Evolutionary conservation across 2,329 filamentous ascomycete species (phyloP).

Genomic region (Fusarium sp.): DNA sequence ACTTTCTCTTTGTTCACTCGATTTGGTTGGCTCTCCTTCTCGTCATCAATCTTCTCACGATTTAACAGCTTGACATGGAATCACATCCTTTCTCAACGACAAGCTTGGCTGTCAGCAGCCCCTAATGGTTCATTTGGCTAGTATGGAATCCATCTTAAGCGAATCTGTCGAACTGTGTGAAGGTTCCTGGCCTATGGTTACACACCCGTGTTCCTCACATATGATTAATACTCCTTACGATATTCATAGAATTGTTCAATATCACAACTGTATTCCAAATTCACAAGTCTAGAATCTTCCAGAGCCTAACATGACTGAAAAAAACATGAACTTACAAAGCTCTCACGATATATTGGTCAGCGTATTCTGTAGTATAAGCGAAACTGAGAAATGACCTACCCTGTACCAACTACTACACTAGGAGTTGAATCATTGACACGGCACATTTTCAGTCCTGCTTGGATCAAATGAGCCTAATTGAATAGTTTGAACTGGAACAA

Average conservation of each 20-base stretch:
- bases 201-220: not conserved
- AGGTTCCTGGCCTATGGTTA: not conserved
- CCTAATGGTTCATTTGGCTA: not conserved
- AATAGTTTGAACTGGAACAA: too few relatives aligned
- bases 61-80: not conserved
- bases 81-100: not conserved
- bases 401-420: not conserved
- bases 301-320: too few relatives aligned
- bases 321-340: not conserved
- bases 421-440: too few relatives aligned
- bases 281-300: not conserved
- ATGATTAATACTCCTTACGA: not conserved
- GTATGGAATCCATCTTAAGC: not conserved
- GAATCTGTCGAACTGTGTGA: not conserved
- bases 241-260: not conserved
- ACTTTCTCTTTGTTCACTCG: not conserved
- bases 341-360: not conserved
- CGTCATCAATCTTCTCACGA: not conserved
- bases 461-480: too few relatives aligned
- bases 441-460: too few relatives aligned
- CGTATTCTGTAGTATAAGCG: too few relatives aligned
- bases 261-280: not conserved
- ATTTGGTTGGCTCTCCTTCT: not conserved
- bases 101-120: constrained; percentile 9
- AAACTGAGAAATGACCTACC: not conserved